A percentile compares a stretch with the other conserved stretches of the same genome.
Evolutionary conservation across 352 stramenopile genomes (phyloP).

Genomic region (Phytophthora agathidicida): DNA sequence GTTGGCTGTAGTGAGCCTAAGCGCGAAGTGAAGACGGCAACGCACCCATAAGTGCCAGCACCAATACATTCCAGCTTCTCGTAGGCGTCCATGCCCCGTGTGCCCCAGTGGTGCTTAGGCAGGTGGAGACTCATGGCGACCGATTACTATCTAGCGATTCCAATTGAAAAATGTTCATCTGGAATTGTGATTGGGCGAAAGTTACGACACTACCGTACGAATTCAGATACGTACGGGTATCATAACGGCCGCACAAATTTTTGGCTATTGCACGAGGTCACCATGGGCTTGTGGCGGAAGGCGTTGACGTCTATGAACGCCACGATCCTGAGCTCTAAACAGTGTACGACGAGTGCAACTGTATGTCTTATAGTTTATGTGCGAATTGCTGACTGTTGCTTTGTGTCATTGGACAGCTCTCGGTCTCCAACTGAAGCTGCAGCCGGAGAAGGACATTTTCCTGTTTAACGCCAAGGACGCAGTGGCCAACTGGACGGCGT

Average conservation of each 20-base stretch:
- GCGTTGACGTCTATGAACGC: constrained; percentile 78
- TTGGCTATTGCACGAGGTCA: constrained; percentile 9
- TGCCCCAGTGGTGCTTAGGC: constrained; percentile 87
- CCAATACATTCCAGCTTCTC: constrained; percentile 92
- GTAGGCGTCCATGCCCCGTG: constrained; percentile 82
- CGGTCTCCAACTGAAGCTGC: constrained; percentile 75
- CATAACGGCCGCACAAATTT: constrained; percentile 5
- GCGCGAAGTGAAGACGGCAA: not conserved
- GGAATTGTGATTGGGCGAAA: constrained; percentile 16
- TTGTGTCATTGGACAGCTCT: constrained; percentile 45
- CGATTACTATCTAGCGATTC: not conserved
- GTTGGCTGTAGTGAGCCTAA: not conserved
- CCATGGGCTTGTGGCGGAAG: constrained; percentile 78
- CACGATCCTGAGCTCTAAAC: constrained; percentile 80
- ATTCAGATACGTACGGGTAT: constrained; percentile 21
- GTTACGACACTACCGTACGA: not conserved
- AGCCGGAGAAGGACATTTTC: constrained; percentile 81
- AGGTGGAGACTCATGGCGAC: constrained; percentile 81
- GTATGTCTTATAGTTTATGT: constrained; percentile 6
- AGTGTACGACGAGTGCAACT: constrained; percentile 50
- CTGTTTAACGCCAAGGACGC: constrained; percentile 65
- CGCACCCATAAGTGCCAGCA: constrained; percentile 87
- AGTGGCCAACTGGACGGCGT: constrained; percentile 67
- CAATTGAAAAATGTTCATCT: constrained; percentile 2
- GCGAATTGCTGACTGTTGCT: not conserved